A percentile compares a stretch with the other conserved stretches of the same genome.
phyloP scores from a whole-genome alignment of 768 basidiomycete species.

The Russula sp. region DNA sequence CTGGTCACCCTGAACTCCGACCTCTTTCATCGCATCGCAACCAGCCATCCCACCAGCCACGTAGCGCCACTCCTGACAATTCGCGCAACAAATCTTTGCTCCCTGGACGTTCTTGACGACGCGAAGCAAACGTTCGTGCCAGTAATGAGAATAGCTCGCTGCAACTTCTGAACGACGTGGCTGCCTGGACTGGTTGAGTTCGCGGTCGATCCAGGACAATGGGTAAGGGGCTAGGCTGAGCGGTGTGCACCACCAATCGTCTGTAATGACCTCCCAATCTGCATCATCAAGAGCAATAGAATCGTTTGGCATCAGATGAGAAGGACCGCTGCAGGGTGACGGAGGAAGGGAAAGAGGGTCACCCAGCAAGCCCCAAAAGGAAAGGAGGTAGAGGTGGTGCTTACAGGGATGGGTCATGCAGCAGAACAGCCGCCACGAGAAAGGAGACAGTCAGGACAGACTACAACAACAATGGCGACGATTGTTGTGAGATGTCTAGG shows the following conservation, averaged over 20 bases:
- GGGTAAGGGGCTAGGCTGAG: conserved; percentile 14
- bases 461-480: conserved; percentile 7
- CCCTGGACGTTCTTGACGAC: neutral
- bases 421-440: conserved; percentile 21
- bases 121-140: conserved; percentile 15
- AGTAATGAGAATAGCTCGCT: conserved; percentile 13
- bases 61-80: conserved; percentile 20
- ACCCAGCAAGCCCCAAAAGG: conserved; percentile 20
- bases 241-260: conserved; percentile 24
- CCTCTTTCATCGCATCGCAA: conserved; percentile 8
- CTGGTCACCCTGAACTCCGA: conserved; percentile 9
- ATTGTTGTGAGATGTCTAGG: conserved; percentile 4
- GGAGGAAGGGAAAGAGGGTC: conserved; percentile 20
- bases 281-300: conserved; percentile 16
- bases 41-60: neutral
- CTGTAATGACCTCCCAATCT: conserved; percentile 22
- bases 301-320: conserved; percentile 21
- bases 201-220: conserved; percentile 17
- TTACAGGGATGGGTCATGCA: conserved; percentile 22
- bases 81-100: conserved; percentile 12
- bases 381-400: conserved; percentile 19
- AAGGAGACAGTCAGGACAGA: conserved; percentile 13
- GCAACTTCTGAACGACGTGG: conserved; percentile 8
- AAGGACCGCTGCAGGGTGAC: conserved; percentile 9
- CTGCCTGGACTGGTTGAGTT: neutral